Conservation (phyloP, 805 yeast species). For the Grigorovia yakushimaensis region DNA sequence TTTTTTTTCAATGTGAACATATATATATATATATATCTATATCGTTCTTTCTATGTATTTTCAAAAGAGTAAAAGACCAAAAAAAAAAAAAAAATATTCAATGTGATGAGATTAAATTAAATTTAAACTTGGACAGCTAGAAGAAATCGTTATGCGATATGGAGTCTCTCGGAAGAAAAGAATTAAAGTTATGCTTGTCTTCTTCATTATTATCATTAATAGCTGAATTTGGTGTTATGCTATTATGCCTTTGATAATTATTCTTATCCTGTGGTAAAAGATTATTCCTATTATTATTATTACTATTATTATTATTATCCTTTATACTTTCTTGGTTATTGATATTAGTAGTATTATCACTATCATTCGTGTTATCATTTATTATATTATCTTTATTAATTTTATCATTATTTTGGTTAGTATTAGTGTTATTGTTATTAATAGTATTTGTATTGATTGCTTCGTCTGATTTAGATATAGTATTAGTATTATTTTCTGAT, state of each 20-base stretch:
- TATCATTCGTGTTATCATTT: neutral
- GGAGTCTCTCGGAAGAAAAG: neutral
- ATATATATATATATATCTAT: too few species aligned
- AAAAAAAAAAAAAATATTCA: neutral
- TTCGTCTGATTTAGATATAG: too few species aligned
- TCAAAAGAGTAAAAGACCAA: neutral
- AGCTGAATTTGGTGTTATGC: neutral
- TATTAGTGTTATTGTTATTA: neutral
- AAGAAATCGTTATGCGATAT: neutral
- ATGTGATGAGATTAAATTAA: neutral
- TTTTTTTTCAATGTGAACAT: neutral
- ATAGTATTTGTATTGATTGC: neutral
- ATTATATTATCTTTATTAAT: neutral
- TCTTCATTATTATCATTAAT: neutral
- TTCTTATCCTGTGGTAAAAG: neutral
- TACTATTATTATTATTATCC: neutral
- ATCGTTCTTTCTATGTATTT: neutral
- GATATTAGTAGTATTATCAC: neutral
- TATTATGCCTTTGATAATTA: neutral
- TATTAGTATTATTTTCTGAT: neutral
- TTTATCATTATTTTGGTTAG: neutral
- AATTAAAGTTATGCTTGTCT: neutral
- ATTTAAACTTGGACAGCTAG: neutral
- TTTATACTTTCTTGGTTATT: neutral
- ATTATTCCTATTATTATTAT: neutral